phyloP scores from a whole-genome alignment of 2,329 filamentous ascomycete species.

The Colletotrichum neosansevieriae region DNA sequence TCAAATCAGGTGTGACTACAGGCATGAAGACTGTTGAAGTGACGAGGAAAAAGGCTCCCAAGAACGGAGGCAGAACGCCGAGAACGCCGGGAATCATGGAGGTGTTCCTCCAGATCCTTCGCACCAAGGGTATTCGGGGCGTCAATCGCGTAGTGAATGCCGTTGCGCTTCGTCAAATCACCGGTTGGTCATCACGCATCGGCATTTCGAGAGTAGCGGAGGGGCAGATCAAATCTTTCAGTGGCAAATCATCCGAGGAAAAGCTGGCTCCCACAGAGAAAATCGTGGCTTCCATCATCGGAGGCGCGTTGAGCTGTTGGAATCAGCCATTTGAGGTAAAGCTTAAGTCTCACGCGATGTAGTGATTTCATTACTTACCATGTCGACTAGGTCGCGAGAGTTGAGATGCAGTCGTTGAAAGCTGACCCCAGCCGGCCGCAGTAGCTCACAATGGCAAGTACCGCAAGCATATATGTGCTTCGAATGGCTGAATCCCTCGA shows the following conservation, averaged over 20 bases:
- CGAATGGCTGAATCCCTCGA: too few relatives aligned
- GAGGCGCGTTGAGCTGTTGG: slow-evolving; percentile 38
- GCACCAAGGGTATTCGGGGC: slow-evolving; percentile 37
- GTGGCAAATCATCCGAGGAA: slow-evolving; percentile 7
- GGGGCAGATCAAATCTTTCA: slow-evolving; percentile 21
- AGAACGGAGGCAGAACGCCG: slow-evolving; percentile 5
- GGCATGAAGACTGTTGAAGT: slow-evolving; percentile 41
- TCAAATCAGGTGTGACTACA: slow-evolving; percentile 26
- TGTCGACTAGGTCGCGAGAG: too few relatives aligned
- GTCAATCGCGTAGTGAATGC: slow-evolving; percentile 40
- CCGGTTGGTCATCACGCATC: background rate
- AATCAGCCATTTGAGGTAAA: slow-evolving; percentile 40
- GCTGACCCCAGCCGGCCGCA: too few relatives aligned
- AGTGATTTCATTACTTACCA: too few relatives aligned
- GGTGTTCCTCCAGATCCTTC: slow-evolving; percentile 36
- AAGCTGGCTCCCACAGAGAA: slow-evolving; percentile 30
- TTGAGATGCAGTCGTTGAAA: slow-evolving; percentile 5
- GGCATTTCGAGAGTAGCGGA: slow-evolving; percentile 40
- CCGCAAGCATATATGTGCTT: too few relatives aligned
- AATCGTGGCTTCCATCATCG: slow-evolving; percentile 32
- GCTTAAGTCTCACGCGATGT: too few relatives aligned
- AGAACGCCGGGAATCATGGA: slow-evolving; percentile 30
- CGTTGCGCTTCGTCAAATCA: slow-evolving; percentile 37
- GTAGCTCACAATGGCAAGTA: too few relatives aligned
- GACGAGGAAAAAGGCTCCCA: slow-evolving; percentile 21